Conservation (phyloP, 306 rosid species). For the Comarum palustre region DNA sequence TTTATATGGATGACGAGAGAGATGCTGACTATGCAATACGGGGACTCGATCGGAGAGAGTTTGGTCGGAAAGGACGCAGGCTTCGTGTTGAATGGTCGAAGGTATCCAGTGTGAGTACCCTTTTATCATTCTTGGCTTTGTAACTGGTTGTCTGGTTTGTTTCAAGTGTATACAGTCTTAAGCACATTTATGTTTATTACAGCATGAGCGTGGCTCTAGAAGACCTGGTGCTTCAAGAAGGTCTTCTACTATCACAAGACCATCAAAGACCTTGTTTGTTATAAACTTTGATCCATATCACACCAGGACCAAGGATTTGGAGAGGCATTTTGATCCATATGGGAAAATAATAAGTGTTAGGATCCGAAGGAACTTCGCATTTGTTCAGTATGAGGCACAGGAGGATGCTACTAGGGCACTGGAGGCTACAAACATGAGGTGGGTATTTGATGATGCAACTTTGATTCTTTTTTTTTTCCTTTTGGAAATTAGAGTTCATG, state of each 20-base stretch:
- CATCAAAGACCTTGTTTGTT: constrained; percentile 89
- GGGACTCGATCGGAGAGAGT: constrained; percentile 77
- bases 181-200: constrained; percentile 22
- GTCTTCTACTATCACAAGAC: constrained; percentile 66
- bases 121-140: neutral
- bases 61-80: constrained; percentile 90
- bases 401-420: constrained; percentile 93
- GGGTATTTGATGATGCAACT: constrained; percentile 8
- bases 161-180: constrained; percentile 4
- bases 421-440: constrained; percentile 92
- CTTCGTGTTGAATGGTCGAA: constrained; percentile 99
- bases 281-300: constrained; percentile 88
- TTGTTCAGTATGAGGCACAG: constrained; percentile 87
- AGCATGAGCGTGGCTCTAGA: constrained; percentile 90
- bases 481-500: neutral
- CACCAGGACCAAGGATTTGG: constrained; percentile 92
- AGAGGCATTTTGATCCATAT: constrained; percentile 94
- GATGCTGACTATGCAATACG: constrained; percentile 95
- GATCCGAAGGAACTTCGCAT: constrained; percentile 91
- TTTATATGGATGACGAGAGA: constrained; percentile 96
- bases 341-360: constrained; percentile 89
- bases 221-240: constrained; percentile 75
- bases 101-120: constrained; percentile 36
- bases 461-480: neutral
- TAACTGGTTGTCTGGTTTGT: constrained; percentile 1